Base-by-base conservation (phyloP, 225 moss, liverwort and hornwort species). In the Thuidium tamariscinum region DNA sequence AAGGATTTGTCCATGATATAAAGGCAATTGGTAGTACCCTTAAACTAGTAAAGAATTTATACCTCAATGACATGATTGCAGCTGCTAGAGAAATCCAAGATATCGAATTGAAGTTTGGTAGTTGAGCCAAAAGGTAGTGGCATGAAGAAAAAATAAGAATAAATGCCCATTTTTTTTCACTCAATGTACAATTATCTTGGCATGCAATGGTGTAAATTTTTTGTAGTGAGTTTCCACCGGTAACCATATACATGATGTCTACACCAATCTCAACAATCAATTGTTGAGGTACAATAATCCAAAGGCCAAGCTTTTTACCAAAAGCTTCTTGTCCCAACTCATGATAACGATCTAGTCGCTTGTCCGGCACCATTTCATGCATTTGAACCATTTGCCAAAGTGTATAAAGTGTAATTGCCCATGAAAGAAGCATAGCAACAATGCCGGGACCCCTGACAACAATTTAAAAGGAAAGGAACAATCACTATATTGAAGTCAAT, bases 41-140 rank as follows among this genome's bases (percentile, higher is more conserved):
- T 11, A 2, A 73, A 15, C 2, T 48, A 73, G 32, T 32, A 20
- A 18, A 11, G 5, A 13, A 62, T 49, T 21, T 6, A 19, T 64
- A 84, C 80, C 56, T 84, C 25, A 88, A 10, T 29, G 84, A 80
- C 80, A 88, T 88, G 25, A 84, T 0, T 20, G 52, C 52, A 44
- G 64, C 57, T 80, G 65, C 80, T 15, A 80, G 1, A 57, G 84
- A 88, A 80, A 88, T 72, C 20, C 44, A 2, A 15, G 65, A 73
- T 44, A 80, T 84, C 9, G 88, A 74, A 57, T 88, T 88, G 48
- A 88, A 88, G 22, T 88, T 80, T 37, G 84, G 84, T 37, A 88
- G 74, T 34, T 88, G 84, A 73, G 74, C 48, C 55, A 88, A 49
- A 23, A 80, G 1, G 10, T 65, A 84, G 3, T 80, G 80, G n/a